Conservation (phyloP, 352 stramenopile species). For the Pythium monospermum region DNA sequence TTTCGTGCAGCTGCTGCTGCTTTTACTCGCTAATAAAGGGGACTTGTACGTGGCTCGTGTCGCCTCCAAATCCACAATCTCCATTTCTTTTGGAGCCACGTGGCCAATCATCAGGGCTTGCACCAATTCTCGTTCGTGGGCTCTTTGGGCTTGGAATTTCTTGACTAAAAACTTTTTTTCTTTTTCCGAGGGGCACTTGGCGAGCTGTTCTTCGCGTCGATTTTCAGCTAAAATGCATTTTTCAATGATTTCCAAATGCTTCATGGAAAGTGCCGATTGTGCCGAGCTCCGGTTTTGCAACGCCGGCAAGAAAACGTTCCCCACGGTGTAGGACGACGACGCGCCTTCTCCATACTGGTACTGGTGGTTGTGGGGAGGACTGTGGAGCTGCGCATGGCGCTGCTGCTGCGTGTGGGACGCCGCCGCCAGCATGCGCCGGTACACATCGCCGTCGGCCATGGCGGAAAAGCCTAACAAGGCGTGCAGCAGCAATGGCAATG, state of each 20-base stretch:
- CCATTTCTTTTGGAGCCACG: slow-evolving; percentile 22
- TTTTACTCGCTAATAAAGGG: background rate
- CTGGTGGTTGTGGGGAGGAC: too few species aligned
- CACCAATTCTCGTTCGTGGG: slow-evolving; percentile 51
- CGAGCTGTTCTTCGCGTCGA: slow-evolving; percentile 51
- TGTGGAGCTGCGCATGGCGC: slow-evolving; percentile 34
- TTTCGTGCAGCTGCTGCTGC: background rate
- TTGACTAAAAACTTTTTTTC: slow-evolving; percentile 43
- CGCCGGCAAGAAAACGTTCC: slow-evolving; percentile 59
- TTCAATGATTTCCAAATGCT: slow-evolving; percentile 67
- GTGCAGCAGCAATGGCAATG: too few species aligned
- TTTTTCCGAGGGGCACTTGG: slow-evolving; percentile 39
- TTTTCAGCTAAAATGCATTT: slow-evolving; percentile 72
- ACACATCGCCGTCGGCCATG: slow-evolving; percentile 21
- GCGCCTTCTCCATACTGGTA: slow-evolving; percentile 20
- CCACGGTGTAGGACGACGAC: slow-evolving; percentile 30
- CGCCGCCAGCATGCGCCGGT: slow-evolving; percentile 44
- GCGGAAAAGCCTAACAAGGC: too few species aligned
- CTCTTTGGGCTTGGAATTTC: slow-evolving; percentile 53
- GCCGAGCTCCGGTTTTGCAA: slow-evolving; percentile 28
- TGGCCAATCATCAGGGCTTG: slow-evolving; percentile 50
- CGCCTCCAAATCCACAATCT: slow-evolving; percentile 28
- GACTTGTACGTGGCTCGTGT: slow-evolving; percentile 5
- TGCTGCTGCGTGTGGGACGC: slow-evolving; percentile 41
- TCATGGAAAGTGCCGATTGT: slow-evolving; percentile 31